These are phyloP conservation scores for Aquilaria agallochum DNA, from an alignment of 441 rosid species.

Conservation along the genomic window DNA sequence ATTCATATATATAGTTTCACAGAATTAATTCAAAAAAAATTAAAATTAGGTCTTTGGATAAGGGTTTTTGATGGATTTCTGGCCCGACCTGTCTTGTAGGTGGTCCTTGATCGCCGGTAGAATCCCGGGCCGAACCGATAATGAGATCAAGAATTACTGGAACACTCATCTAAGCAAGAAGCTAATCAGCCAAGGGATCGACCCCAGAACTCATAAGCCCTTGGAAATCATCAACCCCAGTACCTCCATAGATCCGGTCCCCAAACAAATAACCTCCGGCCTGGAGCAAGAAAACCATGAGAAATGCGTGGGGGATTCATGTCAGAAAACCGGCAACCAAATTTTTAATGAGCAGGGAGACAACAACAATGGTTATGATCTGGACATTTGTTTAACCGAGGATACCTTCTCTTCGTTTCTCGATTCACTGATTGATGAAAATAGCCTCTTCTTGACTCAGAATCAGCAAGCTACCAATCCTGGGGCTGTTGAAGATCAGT, in stretches of 20 bases:
- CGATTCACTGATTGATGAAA: constrained; percentile 28
- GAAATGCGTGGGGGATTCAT: too few relatives aligned
- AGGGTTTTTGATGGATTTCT: neutral
- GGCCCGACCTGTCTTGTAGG: constrained; percentile 10
- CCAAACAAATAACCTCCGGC: too few relatives aligned
- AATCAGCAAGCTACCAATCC: neutral
- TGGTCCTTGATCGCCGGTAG: constrained; percentile 48
- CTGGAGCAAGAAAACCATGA: too few relatives aligned
- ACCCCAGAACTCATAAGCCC: constrained; percentile 44
- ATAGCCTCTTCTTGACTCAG: neutral
- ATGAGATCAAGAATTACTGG: constrained; percentile 36
- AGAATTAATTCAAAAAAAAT: neutral
- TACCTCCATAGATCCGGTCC: neutral
- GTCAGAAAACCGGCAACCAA: too few relatives aligned
- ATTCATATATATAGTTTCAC: neutral
- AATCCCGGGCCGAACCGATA: constrained; percentile 41
- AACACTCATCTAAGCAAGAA: constrained; percentile 18
- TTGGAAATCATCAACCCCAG: constrained; percentile 8
- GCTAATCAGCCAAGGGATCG: constrained; percentile 42
- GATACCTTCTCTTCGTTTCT: constrained; percentile 31
- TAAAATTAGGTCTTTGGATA: neutral
- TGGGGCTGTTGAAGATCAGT: neutral
- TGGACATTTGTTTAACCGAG: constrained; percentile 11
- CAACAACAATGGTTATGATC: neutral
- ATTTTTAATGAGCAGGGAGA: too few relatives aligned